These are phyloP conservation scores for Syncephalastrum monosporum DNA, from an alignment of 371 early-diverging fungal species.

Conservation along the genomic window DNA sequence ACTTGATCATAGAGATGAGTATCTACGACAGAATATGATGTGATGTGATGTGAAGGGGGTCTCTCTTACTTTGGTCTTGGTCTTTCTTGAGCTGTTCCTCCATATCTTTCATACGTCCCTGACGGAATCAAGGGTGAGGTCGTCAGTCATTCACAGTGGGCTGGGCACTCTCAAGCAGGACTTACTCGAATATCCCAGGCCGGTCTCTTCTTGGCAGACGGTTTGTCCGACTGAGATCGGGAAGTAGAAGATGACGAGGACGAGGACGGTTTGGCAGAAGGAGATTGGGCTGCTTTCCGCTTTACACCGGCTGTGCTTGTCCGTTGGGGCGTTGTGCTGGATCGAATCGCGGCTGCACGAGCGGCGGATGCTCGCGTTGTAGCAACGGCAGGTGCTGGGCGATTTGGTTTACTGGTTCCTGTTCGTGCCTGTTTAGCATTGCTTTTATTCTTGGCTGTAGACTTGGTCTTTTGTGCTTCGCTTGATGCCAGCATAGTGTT, in stretches of 20 bases:
- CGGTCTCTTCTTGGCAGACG: slow-evolving; percentile 25
- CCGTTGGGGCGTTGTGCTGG: background rate
- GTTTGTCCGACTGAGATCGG: too few species aligned
- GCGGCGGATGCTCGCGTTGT: slow-evolving; percentile 9
- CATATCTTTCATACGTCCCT: slow-evolving; percentile 43
- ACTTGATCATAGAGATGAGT: slow-evolving; percentile 13
- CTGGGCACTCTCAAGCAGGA: background rate
- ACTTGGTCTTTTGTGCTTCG: too few species aligned
- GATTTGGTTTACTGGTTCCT: background rate
- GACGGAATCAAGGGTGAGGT: slow-evolving; percentile 2
- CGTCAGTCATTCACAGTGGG: background rate
- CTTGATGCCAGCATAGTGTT: too few species aligned
- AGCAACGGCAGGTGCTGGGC: slow-evolving; percentile 4
- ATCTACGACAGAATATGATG: background rate
- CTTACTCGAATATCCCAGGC: slow-evolving; percentile 42
- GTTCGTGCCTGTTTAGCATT: too few species aligned
- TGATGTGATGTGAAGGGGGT: too few species aligned
- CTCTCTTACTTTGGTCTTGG: slow-evolving; percentile 22
- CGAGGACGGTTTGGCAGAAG: background rate
- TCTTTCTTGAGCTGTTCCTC: slow-evolving; percentile 26
- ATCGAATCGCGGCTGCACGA: slow-evolving; percentile 14
- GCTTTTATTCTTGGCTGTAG: too few species aligned
- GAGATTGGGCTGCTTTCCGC: slow-evolving; percentile 3
- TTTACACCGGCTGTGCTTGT: slow-evolving; percentile 1
- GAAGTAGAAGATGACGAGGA: background rate